Evolutionary conservation across 768 basidiomycete genomes (phyloP).

Genomic region (Lactarius akahatsu): DNA sequence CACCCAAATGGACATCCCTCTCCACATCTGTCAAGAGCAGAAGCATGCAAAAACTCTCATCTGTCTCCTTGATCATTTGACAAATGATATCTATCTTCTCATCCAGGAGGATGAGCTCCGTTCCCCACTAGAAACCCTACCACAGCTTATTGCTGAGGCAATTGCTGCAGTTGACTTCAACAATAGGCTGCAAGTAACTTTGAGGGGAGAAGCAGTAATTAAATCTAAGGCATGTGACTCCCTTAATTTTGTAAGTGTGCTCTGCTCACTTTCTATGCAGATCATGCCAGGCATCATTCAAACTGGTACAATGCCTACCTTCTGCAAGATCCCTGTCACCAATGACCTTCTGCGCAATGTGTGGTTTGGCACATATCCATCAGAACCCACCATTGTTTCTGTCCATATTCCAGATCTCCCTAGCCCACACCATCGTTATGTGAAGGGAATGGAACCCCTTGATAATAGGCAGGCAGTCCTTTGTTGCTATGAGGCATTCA

Average conservation of each 20-base stretch:
- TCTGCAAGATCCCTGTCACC: neutral
- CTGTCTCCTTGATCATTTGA: constrained; percentile 11
- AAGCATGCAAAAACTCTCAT: neutral
- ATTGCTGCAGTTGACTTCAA: neutral
- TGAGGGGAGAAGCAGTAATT: neutral
- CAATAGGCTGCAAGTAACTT: neutral
- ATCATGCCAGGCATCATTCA: constrained; percentile 47
- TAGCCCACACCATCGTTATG: neutral
- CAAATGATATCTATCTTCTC: constrained; percentile 15
- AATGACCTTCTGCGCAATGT: neutral
- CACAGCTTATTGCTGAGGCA: neutral
- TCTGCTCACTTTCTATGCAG: neutral
- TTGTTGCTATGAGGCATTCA: neutral
- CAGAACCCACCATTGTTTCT: neutral
- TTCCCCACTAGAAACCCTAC: no score
- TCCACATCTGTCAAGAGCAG: neutral
- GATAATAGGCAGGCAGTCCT: neutral
- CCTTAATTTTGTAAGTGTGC: neutral
- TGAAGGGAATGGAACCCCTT: neutral
- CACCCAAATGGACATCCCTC: neutral
- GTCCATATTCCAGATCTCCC: neutral
- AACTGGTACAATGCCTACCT: constrained; percentile 38
- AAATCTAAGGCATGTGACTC: neutral
- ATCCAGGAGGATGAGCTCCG: constrained; percentile 13
- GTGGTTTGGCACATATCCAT: neutral